These are phyloP conservation scores for Nicotiana tomentosiformis DNA, from an alignment of 257 asterid genomes.

Conservation along the genomic window DNA sequence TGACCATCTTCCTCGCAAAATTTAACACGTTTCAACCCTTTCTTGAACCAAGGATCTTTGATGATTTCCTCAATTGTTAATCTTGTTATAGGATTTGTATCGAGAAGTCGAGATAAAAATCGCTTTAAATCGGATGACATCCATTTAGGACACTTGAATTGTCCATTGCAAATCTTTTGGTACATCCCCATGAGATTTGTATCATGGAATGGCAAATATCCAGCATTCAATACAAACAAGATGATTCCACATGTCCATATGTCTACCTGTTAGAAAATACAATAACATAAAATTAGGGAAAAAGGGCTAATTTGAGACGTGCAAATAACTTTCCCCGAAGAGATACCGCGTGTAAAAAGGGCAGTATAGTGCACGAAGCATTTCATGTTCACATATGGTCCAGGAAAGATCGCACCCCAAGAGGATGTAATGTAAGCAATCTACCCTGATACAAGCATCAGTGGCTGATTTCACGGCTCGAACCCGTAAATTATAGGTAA, in stretches of 20 bases:
- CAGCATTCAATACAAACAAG: conserved; percentile 32
- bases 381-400: rapidly evolving
- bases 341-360: not conserved
- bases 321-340: not conserved
- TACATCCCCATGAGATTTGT: conserved; percentile 44
- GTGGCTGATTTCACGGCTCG: no score
- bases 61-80: conserved; percentile 69
- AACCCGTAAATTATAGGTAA: no score
- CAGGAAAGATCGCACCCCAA: no score
- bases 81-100: conserved; percentile 60
- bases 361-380: no score
- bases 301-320: not conserved
- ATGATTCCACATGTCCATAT: conserved; percentile 22
- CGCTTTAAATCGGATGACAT: conserved; percentile 76
- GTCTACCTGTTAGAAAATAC: not conserved
- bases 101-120: conserved; percentile 55
- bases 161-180: conserved; percentile 66
- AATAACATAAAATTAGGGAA: not conserved
- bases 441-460: no score
- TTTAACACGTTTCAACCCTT: conserved; percentile 41
- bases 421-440: no score
- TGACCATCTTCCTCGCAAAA: conserved; percentile 19
- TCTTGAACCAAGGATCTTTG: conserved; percentile 64
- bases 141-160: conserved; percentile 78
- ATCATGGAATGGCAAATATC: conserved; percentile 72